phyloP scores from a whole-genome alignment of 495 filamentous ascomycete species.

The Sporormia fimetaria region DNA sequence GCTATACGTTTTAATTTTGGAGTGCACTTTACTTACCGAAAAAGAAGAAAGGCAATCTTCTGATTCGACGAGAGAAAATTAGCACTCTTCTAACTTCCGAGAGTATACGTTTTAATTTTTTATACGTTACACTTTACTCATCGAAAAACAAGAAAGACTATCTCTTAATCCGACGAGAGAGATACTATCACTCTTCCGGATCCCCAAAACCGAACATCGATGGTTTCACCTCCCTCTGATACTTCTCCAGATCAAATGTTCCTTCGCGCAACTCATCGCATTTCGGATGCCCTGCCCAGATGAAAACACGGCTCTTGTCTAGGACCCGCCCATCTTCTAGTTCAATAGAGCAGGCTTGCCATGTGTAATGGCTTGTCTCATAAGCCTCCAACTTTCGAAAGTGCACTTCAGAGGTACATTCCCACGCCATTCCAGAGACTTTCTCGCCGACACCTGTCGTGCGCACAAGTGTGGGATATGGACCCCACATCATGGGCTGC shows the following conservation, averaged over 20 bases:
- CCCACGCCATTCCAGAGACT: constrained; percentile 6
- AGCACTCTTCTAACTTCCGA: no score
- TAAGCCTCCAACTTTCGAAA: constrained; percentile 5
- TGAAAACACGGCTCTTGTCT: constrained; percentile 5
- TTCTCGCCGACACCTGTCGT: background rate
- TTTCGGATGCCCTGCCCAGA: constrained; percentile 11
- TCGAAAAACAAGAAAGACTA: no score
- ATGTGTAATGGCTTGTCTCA: constrained; percentile 13
- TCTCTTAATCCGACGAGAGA: no score
- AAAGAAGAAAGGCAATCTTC: no score
- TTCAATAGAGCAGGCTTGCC: constrained; percentile 11
- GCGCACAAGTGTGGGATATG: constrained; percentile 8
- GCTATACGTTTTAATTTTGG: no score
- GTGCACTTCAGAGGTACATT: constrained; percentile 1
- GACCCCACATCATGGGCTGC: constrained; percentile 11
- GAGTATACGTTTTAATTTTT: no score
- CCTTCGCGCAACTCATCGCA: constrained; percentile 13
- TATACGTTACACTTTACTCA: no score
- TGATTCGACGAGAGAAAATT: no score
- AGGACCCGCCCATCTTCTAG: constrained; percentile 1
- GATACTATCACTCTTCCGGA: no score
- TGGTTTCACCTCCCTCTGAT: constrained; percentile 11
- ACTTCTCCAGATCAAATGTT: constrained; percentile 10
- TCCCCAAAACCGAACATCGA: no score
- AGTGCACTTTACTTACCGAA: no score